Evolutionary conservation across 371 early-diverging fungal species (phyloP), one percentile per base, ranked within the genome.

Genomic region (Rhizopus sp.): DNA sequence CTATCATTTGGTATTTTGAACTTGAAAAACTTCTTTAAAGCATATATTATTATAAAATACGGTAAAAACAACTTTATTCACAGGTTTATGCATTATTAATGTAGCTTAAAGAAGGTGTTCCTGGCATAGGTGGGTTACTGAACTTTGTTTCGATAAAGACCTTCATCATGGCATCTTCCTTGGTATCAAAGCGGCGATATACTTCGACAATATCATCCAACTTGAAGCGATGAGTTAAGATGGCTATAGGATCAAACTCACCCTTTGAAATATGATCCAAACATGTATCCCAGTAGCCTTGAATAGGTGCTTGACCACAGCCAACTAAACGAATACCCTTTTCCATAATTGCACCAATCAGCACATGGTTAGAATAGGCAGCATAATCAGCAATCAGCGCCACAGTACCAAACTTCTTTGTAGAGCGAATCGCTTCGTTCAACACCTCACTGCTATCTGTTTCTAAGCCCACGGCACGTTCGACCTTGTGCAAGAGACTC

Each of bases 281-380:
- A 56, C 78, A 70, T 29, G 66, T 54, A 3, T 62, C 58, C 83
- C 83, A 83, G 64, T 84, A 64, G 16, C 71, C 57, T 50, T 87
- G 86, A 37, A 80, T 72, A 37, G 80, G 82, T 13, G 81, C 75
- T 57, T 84, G 85, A 5, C 85, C 83, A 39, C 78, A 73, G 41
- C 84, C 81, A 34, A 81, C 67, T 7, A 80, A 57, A n/a, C 77
- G 72, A 16, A 81, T 32, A 17, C 75, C 75, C 59, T 86, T 85
- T 62, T 84, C 83, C 87, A 87, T 85, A 29, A 85, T 60, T 7
- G 78, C 82, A 29, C 87, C 87, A 53, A 86, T 81, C 53, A 73
- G 62, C 50, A 87, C 67, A 42, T 81, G 81, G 63, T 84, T 85
- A 13, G 59, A 29, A 39, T 52, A 59, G 15, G 59, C 51, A 44